Conservation (phyloP, 2,329 filamentous ascomycete genomes). For the Bipolaris gigantea region DNA sequence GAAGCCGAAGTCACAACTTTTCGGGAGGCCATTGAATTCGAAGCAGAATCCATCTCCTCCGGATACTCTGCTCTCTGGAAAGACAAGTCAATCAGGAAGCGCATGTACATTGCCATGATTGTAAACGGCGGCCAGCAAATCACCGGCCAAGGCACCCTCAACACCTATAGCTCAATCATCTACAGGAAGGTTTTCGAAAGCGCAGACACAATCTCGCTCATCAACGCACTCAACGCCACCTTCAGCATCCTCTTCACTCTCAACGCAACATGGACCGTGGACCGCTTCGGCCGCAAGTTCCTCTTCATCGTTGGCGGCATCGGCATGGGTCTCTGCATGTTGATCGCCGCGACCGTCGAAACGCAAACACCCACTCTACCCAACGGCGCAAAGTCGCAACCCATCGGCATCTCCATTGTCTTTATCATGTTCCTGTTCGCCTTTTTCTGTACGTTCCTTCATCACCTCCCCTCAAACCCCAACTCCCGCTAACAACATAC, state of each 20-base stretch:
- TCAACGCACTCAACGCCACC: conserved; percentile 74
- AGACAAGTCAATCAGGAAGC: conserved; percentile 68
- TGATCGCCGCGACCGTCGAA: conserved; percentile 63
- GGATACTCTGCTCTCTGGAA: conserved; percentile 70
- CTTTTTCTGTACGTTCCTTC: conserved; percentile 56
- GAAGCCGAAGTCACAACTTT: conserved; percentile 68
- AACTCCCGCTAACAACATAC: conserved; percentile 24
- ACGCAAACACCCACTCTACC: conserved; percentile 58
- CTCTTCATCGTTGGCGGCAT: conserved; percentile 68
- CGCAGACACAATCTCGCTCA: conserved; percentile 62
- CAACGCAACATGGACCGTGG: conserved; percentile 73
- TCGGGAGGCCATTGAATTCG: conserved; percentile 69
- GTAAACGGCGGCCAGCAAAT: conserved; percentile 73
- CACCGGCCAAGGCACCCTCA: conserved; percentile 71
- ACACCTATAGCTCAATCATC: conserved; percentile 72
- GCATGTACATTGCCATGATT: conserved; percentile 65
- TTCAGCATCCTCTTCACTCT: conserved; percentile 73
- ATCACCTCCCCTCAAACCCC: neutral
- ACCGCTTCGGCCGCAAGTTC: conserved; percentile 71
- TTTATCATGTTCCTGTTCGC: conserved; percentile 69
- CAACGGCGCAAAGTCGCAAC: conserved; percentile 57
- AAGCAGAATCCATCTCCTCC: conserved; percentile 67
- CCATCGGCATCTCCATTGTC: conserved; percentile 69
- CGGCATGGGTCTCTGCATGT: conserved; percentile 71
- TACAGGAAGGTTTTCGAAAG: conserved; percentile 70